These are phyloP conservation scores for Coleophoma crateriformis DNA, from an alignment of 2,329 filamentous ascomycete species.

Conservation along the genomic window DNA sequence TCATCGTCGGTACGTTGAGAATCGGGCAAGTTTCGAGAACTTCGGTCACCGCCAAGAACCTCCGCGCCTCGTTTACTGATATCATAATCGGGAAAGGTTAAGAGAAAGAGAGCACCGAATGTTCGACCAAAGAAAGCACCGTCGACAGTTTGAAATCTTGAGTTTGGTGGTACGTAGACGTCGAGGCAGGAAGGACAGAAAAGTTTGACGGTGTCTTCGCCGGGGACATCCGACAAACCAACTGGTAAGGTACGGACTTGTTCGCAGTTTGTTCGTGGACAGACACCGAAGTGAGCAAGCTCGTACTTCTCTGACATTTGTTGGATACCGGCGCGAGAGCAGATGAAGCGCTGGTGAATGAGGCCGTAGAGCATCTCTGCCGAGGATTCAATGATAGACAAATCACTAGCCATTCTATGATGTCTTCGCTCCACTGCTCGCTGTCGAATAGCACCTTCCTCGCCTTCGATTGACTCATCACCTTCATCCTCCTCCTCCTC, in stretches of 20 bases:
- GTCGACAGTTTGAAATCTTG: conserved; percentile 93
- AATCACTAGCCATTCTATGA: conserved; percentile 81
- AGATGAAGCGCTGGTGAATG: conserved; percentile 98
- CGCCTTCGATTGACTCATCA: conserved; percentile 60
- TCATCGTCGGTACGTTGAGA: conserved; percentile 37
- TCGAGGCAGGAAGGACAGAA: conserved; percentile 97
- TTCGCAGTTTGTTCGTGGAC: conserved; percentile 90
- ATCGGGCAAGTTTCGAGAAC: conserved; percentile 26
- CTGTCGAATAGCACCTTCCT: conserved; percentile 40
- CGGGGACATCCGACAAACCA: conserved; percentile 88
- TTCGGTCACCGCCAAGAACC: conserved; percentile 36
- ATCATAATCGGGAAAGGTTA: conserved; percentile 96
- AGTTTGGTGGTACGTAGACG: conserved; percentile 96
- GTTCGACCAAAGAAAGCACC: conserved; percentile 98
- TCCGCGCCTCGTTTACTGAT: conserved; percentile 67
- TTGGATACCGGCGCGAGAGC: conserved; percentile 90
- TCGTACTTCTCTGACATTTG: conserved; percentile 99
- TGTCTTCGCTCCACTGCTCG: conserved; percentile 64
- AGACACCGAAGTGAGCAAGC: conserved; percentile 89
- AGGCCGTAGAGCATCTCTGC: conserved; percentile 98
- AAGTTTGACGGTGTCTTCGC: conserved; percentile 95
- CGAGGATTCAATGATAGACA: conserved; percentile 93
- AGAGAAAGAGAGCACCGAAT: conserved; percentile 94
- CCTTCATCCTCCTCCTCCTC: conserved; percentile 63
- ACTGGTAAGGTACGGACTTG: conserved; percentile 88